Evolutionary conservation across 176 grass and related monocot genomes (phyloP).

Genomic region (Pontederia crassipes): DNA sequence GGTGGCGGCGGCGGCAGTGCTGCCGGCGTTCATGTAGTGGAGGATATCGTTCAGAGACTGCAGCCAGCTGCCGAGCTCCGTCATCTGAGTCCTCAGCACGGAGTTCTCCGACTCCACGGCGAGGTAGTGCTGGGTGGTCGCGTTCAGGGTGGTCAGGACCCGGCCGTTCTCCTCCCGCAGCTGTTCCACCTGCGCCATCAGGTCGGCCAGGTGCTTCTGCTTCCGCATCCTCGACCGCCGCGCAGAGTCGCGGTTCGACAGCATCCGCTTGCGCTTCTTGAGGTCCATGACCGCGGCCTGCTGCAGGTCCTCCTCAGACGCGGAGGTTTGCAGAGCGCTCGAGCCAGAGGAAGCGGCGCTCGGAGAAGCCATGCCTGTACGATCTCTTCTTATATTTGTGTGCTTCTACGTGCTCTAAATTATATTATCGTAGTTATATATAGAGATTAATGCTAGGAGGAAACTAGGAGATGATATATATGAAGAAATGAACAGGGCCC

Average conservation of each 20-base stretch:
- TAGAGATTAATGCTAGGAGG: background rate
- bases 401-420: background rate
- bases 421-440: background rate
- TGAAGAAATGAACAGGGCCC: background rate
- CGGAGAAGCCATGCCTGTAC: slow-evolving; percentile 64
- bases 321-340: slow-evolving; percentile 19
- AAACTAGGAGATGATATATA: background rate
- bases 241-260: slow-evolving; percentile 86
- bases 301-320: slow-evolving; percentile 46
- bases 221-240: slow-evolving; percentile 82
- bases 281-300: slow-evolving; percentile 48
- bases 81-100: slow-evolving; percentile 64
- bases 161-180: slow-evolving; percentile 67
- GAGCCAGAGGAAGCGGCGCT: slow-evolving; percentile 34
- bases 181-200: slow-evolving; percentile 48
- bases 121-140: slow-evolving; percentile 57
- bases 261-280: slow-evolving; percentile 69
- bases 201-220: slow-evolving; percentile 83
- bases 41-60: slow-evolving; percentile 66
- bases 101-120: slow-evolving; percentile 74
- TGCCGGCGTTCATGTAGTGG: slow-evolving; percentile 39
- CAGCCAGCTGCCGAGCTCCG: slow-evolving; percentile 57
- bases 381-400: background rate
- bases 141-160: slow-evolving; percentile 36
- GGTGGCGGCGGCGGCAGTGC: background rate